Conservation (phyloP, 768 basidiomycete species). For the Lentinula sp. region DNA sequence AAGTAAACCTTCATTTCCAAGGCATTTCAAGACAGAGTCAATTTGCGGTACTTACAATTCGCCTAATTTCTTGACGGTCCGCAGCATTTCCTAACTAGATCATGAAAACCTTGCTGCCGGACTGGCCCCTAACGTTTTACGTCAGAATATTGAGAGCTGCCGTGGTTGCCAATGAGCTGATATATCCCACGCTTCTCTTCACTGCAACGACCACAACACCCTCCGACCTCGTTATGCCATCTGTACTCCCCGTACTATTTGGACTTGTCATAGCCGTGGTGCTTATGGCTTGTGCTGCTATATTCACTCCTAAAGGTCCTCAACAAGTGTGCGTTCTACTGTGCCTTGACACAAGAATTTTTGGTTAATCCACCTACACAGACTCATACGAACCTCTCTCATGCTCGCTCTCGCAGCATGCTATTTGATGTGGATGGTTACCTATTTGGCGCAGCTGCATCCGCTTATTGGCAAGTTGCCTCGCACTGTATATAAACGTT, state of each 20-base stretch:
- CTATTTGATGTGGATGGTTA: conserved; percentile 96
- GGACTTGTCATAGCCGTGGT: conserved; percentile 58
- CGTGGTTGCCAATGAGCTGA: background rate
- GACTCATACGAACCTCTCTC: conserved; percentile 75
- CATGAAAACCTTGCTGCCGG: too few relatives aligned
- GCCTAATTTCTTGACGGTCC: too few relatives aligned
- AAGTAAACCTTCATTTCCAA: too few relatives aligned
- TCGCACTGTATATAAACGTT: conserved; percentile 8
- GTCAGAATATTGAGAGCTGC: too few relatives aligned
- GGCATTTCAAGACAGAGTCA: too few relatives aligned
- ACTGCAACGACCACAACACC: background rate
- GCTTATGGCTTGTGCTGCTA: conserved; percentile 57
- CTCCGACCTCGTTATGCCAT: conserved; percentile 43
- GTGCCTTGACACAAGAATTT: background rate
- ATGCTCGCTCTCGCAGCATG: conserved; percentile 76
- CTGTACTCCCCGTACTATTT: conserved; percentile 63
- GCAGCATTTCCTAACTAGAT: too few relatives aligned
- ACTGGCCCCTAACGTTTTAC: too few relatives aligned
- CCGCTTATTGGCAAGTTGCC: conserved; percentile 74
- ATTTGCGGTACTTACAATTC: too few relatives aligned
- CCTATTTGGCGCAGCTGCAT: conserved; percentile 93
- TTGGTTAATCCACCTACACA: conserved; percentile 20
- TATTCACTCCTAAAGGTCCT: conserved; percentile 79
- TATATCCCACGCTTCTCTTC: background rate
- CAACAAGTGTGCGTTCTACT: conserved; percentile 72